phyloP scores from a whole-genome alignment of 164 flowering plant genomes.

The Kalanchoe fedtschenkoi region DNA sequence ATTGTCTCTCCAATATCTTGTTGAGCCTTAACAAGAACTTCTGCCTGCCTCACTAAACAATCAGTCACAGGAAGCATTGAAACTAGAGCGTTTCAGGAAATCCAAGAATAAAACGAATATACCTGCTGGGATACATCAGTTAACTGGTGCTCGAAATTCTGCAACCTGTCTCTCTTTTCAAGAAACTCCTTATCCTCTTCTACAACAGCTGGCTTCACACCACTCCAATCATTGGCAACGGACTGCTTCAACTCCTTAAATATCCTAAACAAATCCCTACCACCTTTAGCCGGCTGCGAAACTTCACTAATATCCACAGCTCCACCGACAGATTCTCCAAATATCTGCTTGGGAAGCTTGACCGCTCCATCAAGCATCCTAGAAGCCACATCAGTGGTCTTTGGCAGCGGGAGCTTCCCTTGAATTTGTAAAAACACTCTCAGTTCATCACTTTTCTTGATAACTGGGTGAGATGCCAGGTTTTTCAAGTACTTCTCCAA shows the following conservation, averaged over 20 bases:
- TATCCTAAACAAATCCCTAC: constrained; percentile 80
- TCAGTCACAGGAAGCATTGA: background rate
- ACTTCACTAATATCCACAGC: constrained; percentile 46
- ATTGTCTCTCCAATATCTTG: constrained; percentile 95
- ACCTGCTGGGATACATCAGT: constrained; percentile 53
- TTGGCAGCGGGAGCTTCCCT: constrained; percentile 68
- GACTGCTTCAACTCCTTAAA: constrained; percentile 92
- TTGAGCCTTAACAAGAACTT: constrained; percentile 85
- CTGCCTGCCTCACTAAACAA: constrained; percentile 43
- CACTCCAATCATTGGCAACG: constrained; percentile 82
- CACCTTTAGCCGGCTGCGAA: constrained; percentile 82
- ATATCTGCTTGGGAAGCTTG: constrained; percentile 75
- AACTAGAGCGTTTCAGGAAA: background rate
- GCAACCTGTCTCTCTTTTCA: constrained; percentile 74
- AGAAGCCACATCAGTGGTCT: constrained; percentile 66
- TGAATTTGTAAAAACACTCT: constrained; percentile 68
- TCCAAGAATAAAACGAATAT: background rate
- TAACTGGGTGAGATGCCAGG: constrained; percentile 72
- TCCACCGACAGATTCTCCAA: constrained; percentile 43
- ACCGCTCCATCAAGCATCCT: constrained; percentile 91
- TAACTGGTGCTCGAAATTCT: constrained; percentile 71
- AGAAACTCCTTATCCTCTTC: constrained; percentile 92
- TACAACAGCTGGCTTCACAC: constrained; percentile 45
- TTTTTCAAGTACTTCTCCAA: constrained; percentile 81
- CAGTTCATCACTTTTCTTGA: constrained; percentile 74